These are phyloP conservation scores for Neonectria sp. DNA, from an alignment of 2,329 filamentous ascomycete species.

Conservation along the genomic window DNA sequence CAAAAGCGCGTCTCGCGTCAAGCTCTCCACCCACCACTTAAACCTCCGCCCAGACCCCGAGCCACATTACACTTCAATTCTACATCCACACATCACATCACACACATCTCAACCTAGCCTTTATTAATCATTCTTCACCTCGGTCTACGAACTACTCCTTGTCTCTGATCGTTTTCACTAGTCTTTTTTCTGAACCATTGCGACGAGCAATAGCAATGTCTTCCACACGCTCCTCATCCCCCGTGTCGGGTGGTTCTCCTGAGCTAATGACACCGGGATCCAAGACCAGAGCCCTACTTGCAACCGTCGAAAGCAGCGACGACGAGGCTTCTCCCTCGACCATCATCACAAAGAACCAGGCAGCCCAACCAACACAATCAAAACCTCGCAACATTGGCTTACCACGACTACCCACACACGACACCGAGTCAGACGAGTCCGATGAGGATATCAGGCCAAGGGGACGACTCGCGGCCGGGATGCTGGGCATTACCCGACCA, in stretches of 20 bases:
- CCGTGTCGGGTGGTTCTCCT: slow-evolving; percentile 58
- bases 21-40: slow-evolving; percentile 49
- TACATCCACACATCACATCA: slow-evolving; percentile 26
- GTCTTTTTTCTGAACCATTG: slow-evolving; percentile 18
- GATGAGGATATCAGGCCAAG: slow-evolving; percentile 64
- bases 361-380: slow-evolving; percentile 30
- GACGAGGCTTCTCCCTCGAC: slow-evolving; percentile 55
- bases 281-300: slow-evolving; percentile 69
- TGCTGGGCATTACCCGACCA: slow-evolving; percentile 61
- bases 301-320: slow-evolving; percentile 64
- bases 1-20: slow-evolving; percentile 51
- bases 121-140: slow-evolving; percentile 10
- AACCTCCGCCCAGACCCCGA: slow-evolving; percentile 24
- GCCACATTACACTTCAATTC: slow-evolving; percentile 23
- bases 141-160: slow-evolving; percentile 1
- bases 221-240: slow-evolving; percentile 63
- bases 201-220: slow-evolving; percentile 62
- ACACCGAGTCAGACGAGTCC: slow-evolving; percentile 59
- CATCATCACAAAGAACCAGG: slow-evolving; percentile 29
- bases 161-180: not conserved
- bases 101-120: not conserved
- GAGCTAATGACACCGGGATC: slow-evolving; percentile 66
- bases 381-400: slow-evolving; percentile 17
- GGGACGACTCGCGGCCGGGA: slow-evolving; percentile 75
- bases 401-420: slow-evolving; percentile 44